phyloP scores from a whole-genome alignment of 345 rosid species.

The Camelina laxa region DNA sequence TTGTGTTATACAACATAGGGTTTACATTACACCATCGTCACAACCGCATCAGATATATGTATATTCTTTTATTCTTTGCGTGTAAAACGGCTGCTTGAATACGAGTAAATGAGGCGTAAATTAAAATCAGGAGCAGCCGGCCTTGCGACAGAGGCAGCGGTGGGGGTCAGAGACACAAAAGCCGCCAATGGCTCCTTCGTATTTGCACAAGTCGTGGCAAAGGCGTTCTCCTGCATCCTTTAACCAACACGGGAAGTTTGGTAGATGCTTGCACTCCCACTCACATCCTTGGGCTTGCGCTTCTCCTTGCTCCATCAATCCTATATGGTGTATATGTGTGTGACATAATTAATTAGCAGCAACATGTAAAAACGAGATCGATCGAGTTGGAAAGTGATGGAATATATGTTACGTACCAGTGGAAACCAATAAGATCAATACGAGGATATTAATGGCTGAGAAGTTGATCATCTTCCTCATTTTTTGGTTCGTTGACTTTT shows the following conservation, averaged over 20 bases:
- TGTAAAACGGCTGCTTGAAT: background rate
- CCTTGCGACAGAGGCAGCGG: constrained; percentile 38
- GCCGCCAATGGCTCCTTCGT: constrained; percentile 33
- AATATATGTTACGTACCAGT: constrained; percentile 14
- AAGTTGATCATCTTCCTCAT: constrained; percentile 34
- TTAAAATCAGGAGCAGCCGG: constrained; percentile 24
- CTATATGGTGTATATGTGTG: background rate
- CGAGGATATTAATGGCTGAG: constrained; percentile 16
- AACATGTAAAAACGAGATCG: background rate
- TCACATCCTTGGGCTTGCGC: constrained; percentile 33
- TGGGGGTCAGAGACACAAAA: constrained; percentile 25
- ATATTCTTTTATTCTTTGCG: too few species aligned
- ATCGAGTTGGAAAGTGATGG: background rate
- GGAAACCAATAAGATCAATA: constrained; percentile 27
- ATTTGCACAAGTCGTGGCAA: constrained; percentile 31
- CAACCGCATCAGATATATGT: background rate
- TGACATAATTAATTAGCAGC: too few species aligned
- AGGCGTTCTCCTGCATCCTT: constrained; percentile 13
- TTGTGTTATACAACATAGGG: too few species aligned
- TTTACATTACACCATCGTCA: background rate
- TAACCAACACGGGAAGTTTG: constrained; percentile 40
- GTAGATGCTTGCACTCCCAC: constrained; percentile 38
- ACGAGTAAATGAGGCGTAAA: background rate
- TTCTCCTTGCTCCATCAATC: constrained; percentile 23
- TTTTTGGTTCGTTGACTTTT: background rate